These are phyloP conservation scores for Pseudogymnoascus sp. DNA, from an alignment of 2,329 filamentous ascomycete genomes.

Conservation along the genomic window DNA sequence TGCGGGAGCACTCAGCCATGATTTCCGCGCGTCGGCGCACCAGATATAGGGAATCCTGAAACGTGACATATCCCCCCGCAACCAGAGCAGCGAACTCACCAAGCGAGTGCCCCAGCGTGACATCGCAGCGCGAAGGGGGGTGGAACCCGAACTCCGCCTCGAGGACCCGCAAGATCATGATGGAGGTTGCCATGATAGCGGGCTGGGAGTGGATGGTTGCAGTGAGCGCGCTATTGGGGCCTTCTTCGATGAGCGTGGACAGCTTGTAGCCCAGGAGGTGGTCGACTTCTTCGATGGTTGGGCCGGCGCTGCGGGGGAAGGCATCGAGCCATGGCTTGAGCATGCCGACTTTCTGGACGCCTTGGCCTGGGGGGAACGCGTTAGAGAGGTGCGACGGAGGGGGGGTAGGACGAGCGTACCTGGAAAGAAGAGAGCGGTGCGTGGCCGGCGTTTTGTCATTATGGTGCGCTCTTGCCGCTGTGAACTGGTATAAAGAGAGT, in stretches of 20 bases:
- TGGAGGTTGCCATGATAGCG: slow-evolving; percentile 90
- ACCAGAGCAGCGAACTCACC: slow-evolving; percentile 91
- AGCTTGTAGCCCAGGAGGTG: slow-evolving; percentile 64
- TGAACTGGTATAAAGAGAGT: neutral
- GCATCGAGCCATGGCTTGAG: slow-evolving; percentile 75
- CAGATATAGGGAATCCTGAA: slow-evolving; percentile 68
- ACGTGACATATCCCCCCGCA: slow-evolving; percentile 70
- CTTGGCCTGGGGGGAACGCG: slow-evolving; percentile 55
- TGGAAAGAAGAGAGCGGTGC: slow-evolving; percentile 40
- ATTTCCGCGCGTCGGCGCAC: slow-evolving; percentile 71
- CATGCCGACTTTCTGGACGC: slow-evolving; percentile 86
- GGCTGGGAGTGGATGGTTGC: slow-evolving; percentile 84
- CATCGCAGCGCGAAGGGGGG: slow-evolving; percentile 62
- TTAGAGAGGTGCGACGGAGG: slow-evolving; percentile 12
- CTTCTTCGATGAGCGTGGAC: slow-evolving; percentile 68
- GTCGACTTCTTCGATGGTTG: slow-evolving; percentile 83
- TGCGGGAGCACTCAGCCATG: slow-evolving; percentile 69
- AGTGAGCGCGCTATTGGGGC: slow-evolving; percentile 69
- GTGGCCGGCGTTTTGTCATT: slow-evolving; percentile 11
- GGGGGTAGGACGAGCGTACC: slow-evolving; percentile 19
- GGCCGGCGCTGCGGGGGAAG: slow-evolving; percentile 69
- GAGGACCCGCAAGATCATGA: slow-evolving; percentile 80
- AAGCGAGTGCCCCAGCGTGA: slow-evolving; percentile 81
- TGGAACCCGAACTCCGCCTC: slow-evolving; percentile 78
- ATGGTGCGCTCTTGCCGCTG: neutral